Conservation (phyloP, 208 protist species). For the Leishmania tarentolae region DNA sequence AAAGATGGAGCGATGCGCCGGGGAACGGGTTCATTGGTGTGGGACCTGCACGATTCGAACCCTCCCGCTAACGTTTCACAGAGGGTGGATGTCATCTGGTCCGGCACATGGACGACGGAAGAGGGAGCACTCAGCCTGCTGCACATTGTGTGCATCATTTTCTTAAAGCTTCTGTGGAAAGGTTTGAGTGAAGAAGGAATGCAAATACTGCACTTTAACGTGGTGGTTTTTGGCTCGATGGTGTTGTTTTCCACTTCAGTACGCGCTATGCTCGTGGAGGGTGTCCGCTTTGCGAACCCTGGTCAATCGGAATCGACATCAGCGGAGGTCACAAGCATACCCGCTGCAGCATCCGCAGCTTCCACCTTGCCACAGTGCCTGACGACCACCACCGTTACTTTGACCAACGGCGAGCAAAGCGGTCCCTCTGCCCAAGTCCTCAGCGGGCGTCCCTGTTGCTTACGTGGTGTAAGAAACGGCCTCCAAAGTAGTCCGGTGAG, state of each 20-base stretch:
- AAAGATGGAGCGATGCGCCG: not conserved
- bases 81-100: not conserved
- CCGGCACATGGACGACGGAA: not conserved
- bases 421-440: not conserved
- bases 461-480: not conserved
- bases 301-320: not conserved
- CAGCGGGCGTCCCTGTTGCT: not conserved
- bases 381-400: not conserved
- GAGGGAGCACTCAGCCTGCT: constrained; percentile 5
- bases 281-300: not conserved
- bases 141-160: not conserved
- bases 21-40: constrained; percentile 5
- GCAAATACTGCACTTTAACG: constrained; percentile 30
- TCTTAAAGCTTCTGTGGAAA: constrained; percentile 24
- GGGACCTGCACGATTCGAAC: not conserved
- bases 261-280: constrained; percentile 21
- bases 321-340: not conserved
- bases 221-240: constrained; percentile 26
- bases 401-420: not conserved
- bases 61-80: constrained; percentile 1
- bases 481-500: not conserved
- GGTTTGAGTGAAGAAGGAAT: constrained; percentile 20
- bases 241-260: constrained; percentile 23
- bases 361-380: not conserved
- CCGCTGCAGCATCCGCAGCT: constrained; percentile 4